Conservation (phyloP, 1,284 basidiomycete species). For the Neonothopanus nambi region DNA sequence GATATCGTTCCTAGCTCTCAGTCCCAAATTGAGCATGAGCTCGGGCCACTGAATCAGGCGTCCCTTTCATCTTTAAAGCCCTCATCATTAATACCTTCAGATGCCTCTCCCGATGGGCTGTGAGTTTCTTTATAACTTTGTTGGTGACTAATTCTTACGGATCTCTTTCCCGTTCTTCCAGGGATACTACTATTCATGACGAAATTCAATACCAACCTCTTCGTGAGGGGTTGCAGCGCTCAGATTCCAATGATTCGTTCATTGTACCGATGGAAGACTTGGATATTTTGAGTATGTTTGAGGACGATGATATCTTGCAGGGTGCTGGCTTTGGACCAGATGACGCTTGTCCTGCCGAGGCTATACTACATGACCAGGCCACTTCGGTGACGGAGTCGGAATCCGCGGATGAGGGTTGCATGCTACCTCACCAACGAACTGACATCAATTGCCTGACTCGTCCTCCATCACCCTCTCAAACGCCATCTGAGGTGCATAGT, state of each 20-base stretch:
- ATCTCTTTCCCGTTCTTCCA: no score
- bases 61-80: not conserved
- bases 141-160: no score
- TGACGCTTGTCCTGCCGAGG: not conserved
- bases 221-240: constrained; percentile 3
- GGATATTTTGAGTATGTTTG: constrained; percentile 6
- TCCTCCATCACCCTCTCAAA: not conserved
- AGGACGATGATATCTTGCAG: not conserved
- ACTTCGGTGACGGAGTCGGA: constrained; percentile 33
- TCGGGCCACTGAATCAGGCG: no score
- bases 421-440: not conserved
- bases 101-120: no score
- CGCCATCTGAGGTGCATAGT: not conserved
- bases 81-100: not conserved
- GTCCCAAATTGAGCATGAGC: constrained; percentile 2
- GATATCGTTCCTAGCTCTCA: constrained; percentile 30
- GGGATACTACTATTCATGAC: no score
- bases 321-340: not conserved
- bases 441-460: not conserved
- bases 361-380: constrained; percentile 4
- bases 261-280: constrained; percentile 7
- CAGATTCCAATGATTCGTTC: constrained; percentile 6
- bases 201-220: no score
- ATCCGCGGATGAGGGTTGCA: constrained; percentile 19
- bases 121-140: not conserved